Conservation (phyloP, 2,329 filamentous ascomycete species). For the Xylariales sp. region DNA sequence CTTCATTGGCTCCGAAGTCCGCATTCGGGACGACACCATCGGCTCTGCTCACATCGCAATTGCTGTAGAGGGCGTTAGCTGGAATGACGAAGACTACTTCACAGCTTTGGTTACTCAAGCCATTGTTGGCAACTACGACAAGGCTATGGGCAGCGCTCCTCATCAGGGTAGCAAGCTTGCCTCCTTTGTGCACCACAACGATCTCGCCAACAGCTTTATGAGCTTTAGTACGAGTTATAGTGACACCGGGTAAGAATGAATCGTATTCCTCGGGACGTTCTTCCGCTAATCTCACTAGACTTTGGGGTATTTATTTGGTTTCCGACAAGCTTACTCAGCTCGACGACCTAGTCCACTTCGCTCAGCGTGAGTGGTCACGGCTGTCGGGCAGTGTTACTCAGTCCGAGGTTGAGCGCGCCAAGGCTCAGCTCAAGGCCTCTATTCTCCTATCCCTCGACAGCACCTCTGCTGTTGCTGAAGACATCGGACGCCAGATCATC, state of each 20-base stretch:
- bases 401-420: slow-evolving; percentile 96
- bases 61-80: slow-evolving; percentile 98
- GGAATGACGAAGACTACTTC: slow-evolving; percentile 99
- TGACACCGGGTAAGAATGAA: slow-evolving; percentile 85
- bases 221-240: slow-evolving; percentile 99
- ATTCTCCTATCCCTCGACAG: slow-evolving; percentile 97
- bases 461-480: slow-evolving; percentile 96
- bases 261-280: background rate
- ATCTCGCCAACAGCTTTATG: slow-evolving; percentile 99
- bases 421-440: slow-evolving; percentile 98
- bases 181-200: slow-evolving; percentile 91
- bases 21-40: slow-evolving; percentile 95
- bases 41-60: slow-evolving; percentile 97
- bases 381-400: slow-evolving; percentile 88
- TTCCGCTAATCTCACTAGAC: slow-evolving; percentile 65
- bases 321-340: slow-evolving; percentile 87
- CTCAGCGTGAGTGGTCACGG: slow-evolving; percentile 97
- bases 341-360: slow-evolving; percentile 98
- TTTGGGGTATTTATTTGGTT: slow-evolving; percentile 99
- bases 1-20: slow-evolving; percentile 95
- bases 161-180: slow-evolving; percentile 99
- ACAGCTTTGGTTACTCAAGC: slow-evolving; percentile 97
- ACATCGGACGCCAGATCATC: slow-evolving; percentile 98
- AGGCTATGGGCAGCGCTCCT: slow-evolving; percentile 95
- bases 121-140: slow-evolving; percentile 99